A percentile compares a stretch with the other conserved stretches of the same genome.
These are phyloP conservation scores for Ophiostoma sp. DNA, from an alignment of 2,329 filamentous ascomycete genomes.

Conservation along the genomic window DNA sequence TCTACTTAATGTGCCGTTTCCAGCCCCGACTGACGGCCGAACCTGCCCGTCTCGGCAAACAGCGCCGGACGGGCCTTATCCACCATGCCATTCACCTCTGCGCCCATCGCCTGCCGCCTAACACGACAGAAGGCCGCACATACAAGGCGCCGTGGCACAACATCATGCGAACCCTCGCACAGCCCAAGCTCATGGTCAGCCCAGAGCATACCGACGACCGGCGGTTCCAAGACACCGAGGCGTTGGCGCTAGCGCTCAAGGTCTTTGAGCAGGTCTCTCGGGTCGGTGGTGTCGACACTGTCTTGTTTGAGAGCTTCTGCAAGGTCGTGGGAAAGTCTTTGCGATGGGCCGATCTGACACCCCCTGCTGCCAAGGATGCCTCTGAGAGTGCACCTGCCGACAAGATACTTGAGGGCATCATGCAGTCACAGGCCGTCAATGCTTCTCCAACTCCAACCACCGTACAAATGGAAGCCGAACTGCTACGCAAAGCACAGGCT, in stretches of 20 bases:
- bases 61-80: slow-evolving; percentile 31
- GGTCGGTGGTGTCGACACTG: slow-evolving; percentile 38
- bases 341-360: slow-evolving; percentile 22
- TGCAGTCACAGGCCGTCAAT: neutral
- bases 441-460: neutral
- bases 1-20: slow-evolving; percentile 51
- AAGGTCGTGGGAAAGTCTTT: slow-evolving; percentile 25
- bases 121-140: slow-evolving; percentile 34
- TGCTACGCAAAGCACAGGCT: slow-evolving; percentile 27
- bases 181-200: slow-evolving; percentile 38
- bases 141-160: slow-evolving; percentile 46
- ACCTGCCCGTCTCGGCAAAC: slow-evolving; percentile 32
- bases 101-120: slow-evolving; percentile 33
- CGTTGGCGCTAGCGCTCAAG: slow-evolving; percentile 38
- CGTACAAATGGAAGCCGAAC: neutral
- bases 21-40: slow-evolving; percentile 35
- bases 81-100: slow-evolving; percentile 42
- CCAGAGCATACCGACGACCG: slow-evolving; percentile 23
- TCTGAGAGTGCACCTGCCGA: neutral
- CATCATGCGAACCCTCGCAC: slow-evolving; percentile 44
- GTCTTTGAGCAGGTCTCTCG: slow-evolving; percentile 36
- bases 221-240: slow-evolving; percentile 34
- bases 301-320: slow-evolving; percentile 42
- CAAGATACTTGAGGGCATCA: too few relatives aligned
- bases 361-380: neutral